phyloP scores from a whole-genome alignment of 192 early-diverging fungal species.

The Oehlia diaphana region DNA sequence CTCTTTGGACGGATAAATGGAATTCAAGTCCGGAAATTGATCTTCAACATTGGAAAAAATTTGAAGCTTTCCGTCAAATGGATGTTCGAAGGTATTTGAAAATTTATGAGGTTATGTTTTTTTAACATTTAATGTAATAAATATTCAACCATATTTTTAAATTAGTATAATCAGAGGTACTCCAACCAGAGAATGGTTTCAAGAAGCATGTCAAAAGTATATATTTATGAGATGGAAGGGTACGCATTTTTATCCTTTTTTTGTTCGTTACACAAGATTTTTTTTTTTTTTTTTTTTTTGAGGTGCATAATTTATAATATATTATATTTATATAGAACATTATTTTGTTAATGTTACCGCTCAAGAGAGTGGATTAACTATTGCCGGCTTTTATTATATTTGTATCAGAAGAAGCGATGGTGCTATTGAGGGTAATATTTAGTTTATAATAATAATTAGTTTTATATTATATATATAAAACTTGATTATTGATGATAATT shows the following conservation, averaged over 20 bases:
- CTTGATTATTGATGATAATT: not conserved
- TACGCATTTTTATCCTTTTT: slow-evolving; percentile 9
- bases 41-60: slow-evolving; percentile 45
- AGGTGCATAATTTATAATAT: not conserved
- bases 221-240: slow-evolving; percentile 76
- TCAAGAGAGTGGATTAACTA: slow-evolving; percentile 58
- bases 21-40: slow-evolving; percentile 41
- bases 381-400: slow-evolving; percentile 69
- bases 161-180: slow-evolving; percentile 33
- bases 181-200: slow-evolving; percentile 41
- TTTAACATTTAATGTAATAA: not conserved
- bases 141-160: not conserved
- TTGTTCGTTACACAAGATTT: slow-evolving; percentile 1
- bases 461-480: not conserved
- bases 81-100: slow-evolving; percentile 28
- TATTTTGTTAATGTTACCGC: slow-evolving; percentile 56
- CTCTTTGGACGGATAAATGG: slow-evolving; percentile 61
- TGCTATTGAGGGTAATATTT: slow-evolving; percentile 48
- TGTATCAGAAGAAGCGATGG: slow-evolving; percentile 62
- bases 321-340: slow-evolving; percentile 37
- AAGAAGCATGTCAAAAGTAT: slow-evolving; percentile 55
- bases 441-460: not conserved
- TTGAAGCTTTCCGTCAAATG: slow-evolving; percentile 41
- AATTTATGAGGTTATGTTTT: not conserved
- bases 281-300: too few relatives aligned